phyloP scores from a whole-genome alignment of 2,329 filamentous ascomycete genomes.

The Calcarisporium arbuscula region DNA sequence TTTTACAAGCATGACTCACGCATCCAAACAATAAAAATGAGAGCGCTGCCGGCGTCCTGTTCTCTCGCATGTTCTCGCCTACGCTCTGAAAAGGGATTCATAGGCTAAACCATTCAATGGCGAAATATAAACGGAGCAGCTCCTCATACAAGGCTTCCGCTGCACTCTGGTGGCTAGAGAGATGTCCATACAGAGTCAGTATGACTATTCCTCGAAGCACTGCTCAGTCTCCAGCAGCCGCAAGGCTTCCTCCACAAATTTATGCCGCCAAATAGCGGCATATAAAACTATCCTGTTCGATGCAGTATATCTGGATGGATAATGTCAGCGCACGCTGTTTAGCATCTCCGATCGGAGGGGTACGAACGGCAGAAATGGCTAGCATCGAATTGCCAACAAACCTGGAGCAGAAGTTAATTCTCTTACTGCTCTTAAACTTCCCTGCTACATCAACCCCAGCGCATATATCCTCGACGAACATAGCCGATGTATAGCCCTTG shows the following conservation, averaged over 20 bases:
- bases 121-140: not conserved
- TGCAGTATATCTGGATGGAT: too few species aligned
- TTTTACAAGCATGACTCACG: slow-evolving; percentile 9
- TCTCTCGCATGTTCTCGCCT: too few species aligned
- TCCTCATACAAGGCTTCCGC: not conserved
- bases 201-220: slow-evolving; percentile 13
- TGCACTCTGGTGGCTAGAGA: slow-evolving; percentile 6
- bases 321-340: too few species aligned
- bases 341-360: too few species aligned
- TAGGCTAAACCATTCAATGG: too few species aligned
- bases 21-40: slow-evolving; percentile 15
- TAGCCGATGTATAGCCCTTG: slow-evolving; percentile 10
- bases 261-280: not conserved
- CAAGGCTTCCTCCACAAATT: slow-evolving; percentile 7
- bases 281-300: not conserved
- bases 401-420: slow-evolving; percentile 14
- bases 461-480: slow-evolving; percentile 12
- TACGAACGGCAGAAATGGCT: slow-evolving; percentile 14
- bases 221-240: slow-evolving; percentile 4
- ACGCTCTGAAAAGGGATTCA: too few species aligned
- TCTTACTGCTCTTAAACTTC: not conserved
- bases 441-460: too few species aligned
- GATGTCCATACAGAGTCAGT: slow-evolving; percentile 13
- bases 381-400: slow-evolving; percentile 17
- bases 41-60: slow-evolving; percentile 7